Conservation (phyloP, 305 asterid species). For the Solanum hybrid region DNA sequence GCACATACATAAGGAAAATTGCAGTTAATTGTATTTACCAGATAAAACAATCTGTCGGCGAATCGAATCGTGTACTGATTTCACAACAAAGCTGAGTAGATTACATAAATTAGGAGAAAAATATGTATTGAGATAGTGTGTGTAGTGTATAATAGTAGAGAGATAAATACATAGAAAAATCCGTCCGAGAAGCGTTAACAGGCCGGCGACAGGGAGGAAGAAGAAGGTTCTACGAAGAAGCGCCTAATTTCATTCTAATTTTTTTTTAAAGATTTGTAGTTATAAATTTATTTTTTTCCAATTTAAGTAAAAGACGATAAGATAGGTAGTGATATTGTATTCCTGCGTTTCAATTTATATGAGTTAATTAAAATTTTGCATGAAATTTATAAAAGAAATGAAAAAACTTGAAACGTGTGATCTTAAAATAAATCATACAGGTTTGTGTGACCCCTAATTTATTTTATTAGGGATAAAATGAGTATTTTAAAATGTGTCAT, state of each 20-base stretch:
- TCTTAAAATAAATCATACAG: too few species aligned
- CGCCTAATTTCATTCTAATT: background rate
- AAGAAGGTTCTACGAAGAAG: background rate
- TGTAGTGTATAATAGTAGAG: background rate
- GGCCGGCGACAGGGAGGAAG: slow-evolving; percentile 1
- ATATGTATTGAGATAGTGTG: background rate
- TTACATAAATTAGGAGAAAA: background rate
- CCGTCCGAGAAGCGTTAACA: background rate
- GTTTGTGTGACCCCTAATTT: background rate
- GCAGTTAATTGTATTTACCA: background rate
- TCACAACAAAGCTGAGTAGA: background rate
- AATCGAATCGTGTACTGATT: background rate
- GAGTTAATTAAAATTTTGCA: too few species aligned
- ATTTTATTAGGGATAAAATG: too few species aligned
- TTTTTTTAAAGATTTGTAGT: background rate
- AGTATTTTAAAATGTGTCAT: background rate
- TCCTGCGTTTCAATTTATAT: accelerated
- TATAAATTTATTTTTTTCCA: background rate
- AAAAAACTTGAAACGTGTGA: too few species aligned
- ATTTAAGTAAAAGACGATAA: background rate
- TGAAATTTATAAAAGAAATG: too few species aligned
- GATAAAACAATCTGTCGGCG: background rate
- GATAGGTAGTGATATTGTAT: background rate
- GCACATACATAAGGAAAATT: background rate
- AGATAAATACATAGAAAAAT: background rate